phyloP scores from a whole-genome alignment of 169 alveolate species.

The Plasmodium gallinaceum region DNA sequence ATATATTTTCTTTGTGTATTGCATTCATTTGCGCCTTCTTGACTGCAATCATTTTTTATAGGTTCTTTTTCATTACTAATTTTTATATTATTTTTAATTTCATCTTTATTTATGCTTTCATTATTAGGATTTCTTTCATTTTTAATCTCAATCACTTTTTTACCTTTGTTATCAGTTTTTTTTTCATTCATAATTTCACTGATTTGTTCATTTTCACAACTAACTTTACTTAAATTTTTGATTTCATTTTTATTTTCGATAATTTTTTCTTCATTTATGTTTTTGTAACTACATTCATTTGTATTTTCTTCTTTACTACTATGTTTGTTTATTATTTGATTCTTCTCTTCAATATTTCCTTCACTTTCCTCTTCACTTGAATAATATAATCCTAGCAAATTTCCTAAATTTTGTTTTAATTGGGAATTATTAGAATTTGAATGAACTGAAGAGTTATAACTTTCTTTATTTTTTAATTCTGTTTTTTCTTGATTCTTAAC shows the following conservation, averaged over 20 bases:
- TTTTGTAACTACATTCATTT: background rate
- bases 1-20: too few species aligned
- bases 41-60: too few species aligned
- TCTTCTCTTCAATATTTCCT: background rate
- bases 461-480: background rate
- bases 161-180: too few species aligned
- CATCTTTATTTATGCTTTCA: too few species aligned
- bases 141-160: background rate
- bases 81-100: too few species aligned
- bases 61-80: too few species aligned
- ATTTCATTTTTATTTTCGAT: background rate
- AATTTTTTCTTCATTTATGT: background rate
- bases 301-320: background rate
- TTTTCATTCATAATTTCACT: background rate
- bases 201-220: background rate
- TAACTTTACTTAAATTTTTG: background rate
- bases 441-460: background rate
- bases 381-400: conserved; percentile 22
- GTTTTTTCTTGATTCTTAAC: background rate
- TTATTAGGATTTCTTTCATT: background rate
- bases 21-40: too few species aligned
- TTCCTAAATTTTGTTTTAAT: conserved; percentile 22
- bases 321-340: background rate
- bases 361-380: conserved; percentile 64
- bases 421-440: conserved; percentile 2